phyloP scores from a whole-genome alignment of 345 rosid species.

The Triadica sebifera region DNA sequence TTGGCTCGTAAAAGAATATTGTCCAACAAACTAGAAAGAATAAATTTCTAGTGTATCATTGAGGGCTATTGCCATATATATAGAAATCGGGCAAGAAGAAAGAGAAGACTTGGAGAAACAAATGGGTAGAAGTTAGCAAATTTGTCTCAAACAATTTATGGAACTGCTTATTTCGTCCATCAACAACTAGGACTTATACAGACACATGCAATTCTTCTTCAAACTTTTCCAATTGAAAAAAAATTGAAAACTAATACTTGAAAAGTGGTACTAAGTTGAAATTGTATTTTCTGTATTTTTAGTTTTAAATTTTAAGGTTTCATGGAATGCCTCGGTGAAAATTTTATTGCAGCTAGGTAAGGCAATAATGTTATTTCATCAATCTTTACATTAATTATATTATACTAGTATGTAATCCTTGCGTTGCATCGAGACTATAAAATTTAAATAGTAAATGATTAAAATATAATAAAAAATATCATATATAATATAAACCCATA shows the following conservation, averaged over 20 bases:
- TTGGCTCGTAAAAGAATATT: neutral
- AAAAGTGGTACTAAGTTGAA: neutral
- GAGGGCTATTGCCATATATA: neutral
- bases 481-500: no score
- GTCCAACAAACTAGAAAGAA: neutral
- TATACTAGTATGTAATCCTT: no score
- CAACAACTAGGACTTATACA: neutral
- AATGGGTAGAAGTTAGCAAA: no score
- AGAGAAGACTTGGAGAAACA: no score
- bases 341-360: neutral
- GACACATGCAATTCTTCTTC: neutral
- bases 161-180: neutral
- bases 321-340: neutral
- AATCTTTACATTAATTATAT: neutral
- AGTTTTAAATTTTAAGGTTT: neutral
- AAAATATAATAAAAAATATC: no score
- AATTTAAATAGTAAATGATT: no score
- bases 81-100: no score
- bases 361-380: neutral
- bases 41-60: neutral
- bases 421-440: no score
- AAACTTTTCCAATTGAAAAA: neutral
- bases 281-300: neutral
- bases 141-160: neutral
- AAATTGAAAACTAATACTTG: neutral